These are phyloP conservation scores for Aspergillus neoniger DNA, from an alignment of 2,329 filamentous ascomycete species.

Conservation along the genomic window DNA sequence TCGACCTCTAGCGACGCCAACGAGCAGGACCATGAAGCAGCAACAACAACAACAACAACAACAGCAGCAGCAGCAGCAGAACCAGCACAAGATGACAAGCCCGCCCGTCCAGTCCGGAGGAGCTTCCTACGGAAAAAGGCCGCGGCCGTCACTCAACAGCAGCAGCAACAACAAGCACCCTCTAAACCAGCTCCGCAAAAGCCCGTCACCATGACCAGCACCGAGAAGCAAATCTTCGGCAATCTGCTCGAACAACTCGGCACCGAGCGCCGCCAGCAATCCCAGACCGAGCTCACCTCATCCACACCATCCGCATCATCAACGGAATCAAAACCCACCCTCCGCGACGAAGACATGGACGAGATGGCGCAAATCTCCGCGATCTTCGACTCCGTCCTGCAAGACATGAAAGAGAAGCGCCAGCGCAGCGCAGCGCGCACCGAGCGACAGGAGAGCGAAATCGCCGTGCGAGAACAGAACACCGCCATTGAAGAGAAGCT, in stretches of 20 bases:
- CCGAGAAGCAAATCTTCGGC: constrained; percentile 20
- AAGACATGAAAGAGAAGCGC: constrained; percentile 18
- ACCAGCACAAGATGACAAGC: background rate
- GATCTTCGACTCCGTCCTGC: constrained; percentile 29
- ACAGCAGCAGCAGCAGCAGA: background rate
- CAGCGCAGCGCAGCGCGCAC: background rate
- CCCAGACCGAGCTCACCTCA: background rate
- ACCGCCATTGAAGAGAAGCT: background rate
- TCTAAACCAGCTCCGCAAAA: background rate
- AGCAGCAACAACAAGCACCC: background rate
- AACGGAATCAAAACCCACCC: background rate
- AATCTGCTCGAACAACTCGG: constrained; percentile 17
- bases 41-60: too few relatives aligned
- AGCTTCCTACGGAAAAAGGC: constrained; percentile 18
- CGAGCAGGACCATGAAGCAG: background rate
- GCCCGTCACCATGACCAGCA: constrained; percentile 15
- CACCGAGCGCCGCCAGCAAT: constrained; percentile 8
- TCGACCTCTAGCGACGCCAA: background rate
- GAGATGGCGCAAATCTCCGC: constrained; percentile 29
- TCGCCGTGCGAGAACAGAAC: background rate
- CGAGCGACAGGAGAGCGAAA: background rate
- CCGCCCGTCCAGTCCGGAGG: constrained; percentile 15
- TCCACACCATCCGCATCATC: background rate
- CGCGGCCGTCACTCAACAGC: background rate
- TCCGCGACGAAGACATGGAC: constrained; percentile 14